Conservation (phyloP, 805 yeast genomes). For the Candida coleopterorum region DNA sequence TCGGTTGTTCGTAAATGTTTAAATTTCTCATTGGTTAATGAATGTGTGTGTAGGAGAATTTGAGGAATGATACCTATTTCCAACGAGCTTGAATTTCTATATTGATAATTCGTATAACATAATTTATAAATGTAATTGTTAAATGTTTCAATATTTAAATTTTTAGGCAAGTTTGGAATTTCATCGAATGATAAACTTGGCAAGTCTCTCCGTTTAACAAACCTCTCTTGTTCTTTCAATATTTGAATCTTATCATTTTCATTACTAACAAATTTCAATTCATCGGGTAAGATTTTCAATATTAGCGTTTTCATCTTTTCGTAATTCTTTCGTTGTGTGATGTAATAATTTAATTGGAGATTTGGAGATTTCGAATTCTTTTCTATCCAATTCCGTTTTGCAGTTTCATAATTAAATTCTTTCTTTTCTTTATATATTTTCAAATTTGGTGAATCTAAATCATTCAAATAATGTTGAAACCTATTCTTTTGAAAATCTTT, state of each 20-base stretch:
- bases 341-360: slow-evolving; percentile 19
- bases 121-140: slow-evolving; percentile 31
- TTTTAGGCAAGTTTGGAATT: slow-evolving; percentile 29
- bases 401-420: slow-evolving; percentile 19
- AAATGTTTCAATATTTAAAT: slow-evolving; percentile 24
- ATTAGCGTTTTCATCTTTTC: slow-evolving; percentile 29
- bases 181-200: slow-evolving; percentile 15
- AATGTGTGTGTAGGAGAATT: slow-evolving; percentile 35
- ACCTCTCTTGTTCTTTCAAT: slow-evolving; percentile 18
- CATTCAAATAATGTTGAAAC: slow-evolving; percentile 30
- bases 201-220: slow-evolving; percentile 1
- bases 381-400: slow-evolving; percentile 23
- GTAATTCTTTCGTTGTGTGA: slow-evolving; percentile 26
- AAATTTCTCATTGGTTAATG: slow-evolving; percentile 25
- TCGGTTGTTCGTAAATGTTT: slow-evolving; percentile 27
- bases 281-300: slow-evolving; percentile 27
- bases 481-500: slow-evolving; percentile 17
- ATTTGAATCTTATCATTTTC: slow-evolving; percentile 14
- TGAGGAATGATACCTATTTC: slow-evolving; percentile 33
- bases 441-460: slow-evolving; percentile 30
- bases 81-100: slow-evolving; percentile 29
- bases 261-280: slow-evolving; percentile 17
- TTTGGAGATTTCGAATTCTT: slow-evolving; percentile 14
- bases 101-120: slow-evolving; percentile 30
- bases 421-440: slow-evolving; percentile 25